Base-by-base conservation (phyloP, 139 green algal genomes). In the Micractinium conductrix region DNA sequence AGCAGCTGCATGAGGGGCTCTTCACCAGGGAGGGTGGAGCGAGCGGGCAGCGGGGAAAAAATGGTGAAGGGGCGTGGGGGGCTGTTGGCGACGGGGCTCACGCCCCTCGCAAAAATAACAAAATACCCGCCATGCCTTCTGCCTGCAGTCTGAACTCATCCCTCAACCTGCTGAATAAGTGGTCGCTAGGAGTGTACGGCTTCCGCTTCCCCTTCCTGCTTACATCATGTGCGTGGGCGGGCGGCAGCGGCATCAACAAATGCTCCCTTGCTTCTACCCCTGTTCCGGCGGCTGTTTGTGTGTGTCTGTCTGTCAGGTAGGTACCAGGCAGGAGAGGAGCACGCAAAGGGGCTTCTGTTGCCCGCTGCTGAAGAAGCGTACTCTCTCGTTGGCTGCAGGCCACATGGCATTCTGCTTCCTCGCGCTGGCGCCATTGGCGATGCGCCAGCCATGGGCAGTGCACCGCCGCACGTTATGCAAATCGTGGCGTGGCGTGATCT, bases 371-470 rank as follows among this genome's bases (percentile, higher is more conserved):
- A 17, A 43, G 17, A 26, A 6, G 35, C 73, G 12, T n/a, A n/a
- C n/a, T n/a, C n/a, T n/a, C n/a, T n/a, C n/a, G n/a, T n/a, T 26
- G 7, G 19, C n/a, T 14, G 33, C 35, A 44, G 65, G 33, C 65
- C 91, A 95, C 81, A 92, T 94, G 86, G 40, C 74, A 2, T 93
- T 94, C 84, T 79, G 67, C 73, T 91, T 91, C 44, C n/a, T 88
- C 14, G 79, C 79, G 14, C 85, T 93, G 16, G 33, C 82, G 10
- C 91, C 91, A 7, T 76, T 92, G 42, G 85, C 89, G 55, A 22
- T 91, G 50, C 40, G 38, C 33, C 48, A 55, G 35, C 58, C 69
- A 76, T 89, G 42, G 17, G 30, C 69, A 38, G 33, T 67, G 19
- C 91, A 94, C 79, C n/a, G 45, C 30, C 58, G 43, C 26, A 91